Conservation (phyloP, 2,329 filamentous ascomycete species). For the Fonsecaea multimorphosa region DNA sequence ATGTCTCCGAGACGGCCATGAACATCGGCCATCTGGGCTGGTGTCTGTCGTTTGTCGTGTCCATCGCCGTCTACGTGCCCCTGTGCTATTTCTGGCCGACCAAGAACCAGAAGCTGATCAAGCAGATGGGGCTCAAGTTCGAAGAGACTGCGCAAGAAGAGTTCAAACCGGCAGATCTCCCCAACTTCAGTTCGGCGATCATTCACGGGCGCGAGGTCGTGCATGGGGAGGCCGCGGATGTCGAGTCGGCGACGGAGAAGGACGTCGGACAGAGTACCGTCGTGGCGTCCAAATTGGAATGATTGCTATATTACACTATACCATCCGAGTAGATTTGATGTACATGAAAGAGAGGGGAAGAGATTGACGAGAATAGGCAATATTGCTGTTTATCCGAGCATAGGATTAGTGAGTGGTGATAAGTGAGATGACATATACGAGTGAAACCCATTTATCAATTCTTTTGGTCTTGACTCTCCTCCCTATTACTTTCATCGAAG, state of each 20-base stretch:
- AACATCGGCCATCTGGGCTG: slow-evolving; percentile 13
- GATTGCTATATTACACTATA: neutral
- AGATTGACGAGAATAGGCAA: no score
- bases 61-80: slow-evolving; percentile 11
- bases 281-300: slow-evolving; percentile 4
- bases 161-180: slow-evolving; percentile 2
- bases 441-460: no score
- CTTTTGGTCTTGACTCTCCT: no score
- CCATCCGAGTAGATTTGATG: no score
- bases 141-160: slow-evolving; percentile 7
- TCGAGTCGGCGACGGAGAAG: slow-evolving; percentile 16
- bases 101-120: slow-evolving; percentile 19
- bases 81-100: slow-evolving; percentile 17
- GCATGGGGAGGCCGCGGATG: neutral
- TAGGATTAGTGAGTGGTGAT: no score
- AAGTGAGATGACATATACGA: no score
- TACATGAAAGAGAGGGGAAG: no score
- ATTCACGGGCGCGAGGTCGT: slow-evolving; percentile 9
- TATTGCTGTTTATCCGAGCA: no score
- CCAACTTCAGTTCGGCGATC: neutral
- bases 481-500: no score
- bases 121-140: neutral
- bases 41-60: slow-evolving; percentile 15
- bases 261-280: neutral
- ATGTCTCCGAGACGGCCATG: slow-evolving; percentile 11